Evolutionary conservation across 768 basidiomycete genomes (phyloP).

Genomic region (Pleurotus eryngii): DNA sequence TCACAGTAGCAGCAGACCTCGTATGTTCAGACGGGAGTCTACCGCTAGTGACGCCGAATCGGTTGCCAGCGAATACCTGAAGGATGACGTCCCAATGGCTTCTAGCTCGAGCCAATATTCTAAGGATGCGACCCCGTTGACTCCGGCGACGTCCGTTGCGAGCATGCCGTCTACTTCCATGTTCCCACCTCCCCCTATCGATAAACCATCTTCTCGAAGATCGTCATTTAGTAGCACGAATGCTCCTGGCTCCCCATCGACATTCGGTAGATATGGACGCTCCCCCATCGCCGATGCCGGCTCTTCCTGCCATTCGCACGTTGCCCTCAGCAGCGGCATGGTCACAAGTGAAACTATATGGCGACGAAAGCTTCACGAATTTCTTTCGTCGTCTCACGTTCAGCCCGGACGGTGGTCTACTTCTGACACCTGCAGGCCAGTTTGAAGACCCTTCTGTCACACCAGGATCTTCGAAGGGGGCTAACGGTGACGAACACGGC

Average conservation of each 20-base stretch:
- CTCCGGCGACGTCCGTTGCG: slow-evolving; percentile 65
- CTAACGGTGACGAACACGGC: slow-evolving; percentile 18
- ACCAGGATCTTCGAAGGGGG: slow-evolving; percentile 20
- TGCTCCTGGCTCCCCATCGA: slow-evolving; percentile 71
- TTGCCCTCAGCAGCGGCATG: slow-evolving; percentile 52
- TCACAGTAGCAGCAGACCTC: slow-evolving; percentile 43
- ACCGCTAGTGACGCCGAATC: slow-evolving; percentile 73
- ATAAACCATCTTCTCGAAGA: slow-evolving; percentile 51
- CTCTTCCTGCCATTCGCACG: slow-evolving; percentile 88
- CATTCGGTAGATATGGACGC: slow-evolving; percentile 65
- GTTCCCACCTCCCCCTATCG: slow-evolving; percentile 68
- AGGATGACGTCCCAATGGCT: slow-evolving; percentile 39
- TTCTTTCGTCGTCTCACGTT: slow-evolving; percentile 95
- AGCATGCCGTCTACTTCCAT: slow-evolving; percentile 62
- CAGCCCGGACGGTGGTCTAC: slow-evolving; percentile 89
- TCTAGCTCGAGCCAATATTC: slow-evolving; percentile 15
- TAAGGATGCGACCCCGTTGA: slow-evolving; percentile 42
- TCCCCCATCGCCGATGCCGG: slow-evolving; percentile 87
- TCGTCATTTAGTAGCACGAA: slow-evolving; percentile 81
- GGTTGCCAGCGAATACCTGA: slow-evolving; percentile 49
- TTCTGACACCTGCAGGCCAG: slow-evolving; percentile 94
- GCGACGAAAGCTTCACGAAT: slow-evolving; percentile 92
- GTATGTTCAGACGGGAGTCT: slow-evolving; percentile 66
- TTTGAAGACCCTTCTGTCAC: slow-evolving; percentile 87
- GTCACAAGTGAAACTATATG: slow-evolving; percentile 80